Evolutionary conservation across 495 filamentous ascomycete genomes (phyloP), one percentile per base, ranked within the genome.

Genomic region (Penicillium soppii): DNA sequence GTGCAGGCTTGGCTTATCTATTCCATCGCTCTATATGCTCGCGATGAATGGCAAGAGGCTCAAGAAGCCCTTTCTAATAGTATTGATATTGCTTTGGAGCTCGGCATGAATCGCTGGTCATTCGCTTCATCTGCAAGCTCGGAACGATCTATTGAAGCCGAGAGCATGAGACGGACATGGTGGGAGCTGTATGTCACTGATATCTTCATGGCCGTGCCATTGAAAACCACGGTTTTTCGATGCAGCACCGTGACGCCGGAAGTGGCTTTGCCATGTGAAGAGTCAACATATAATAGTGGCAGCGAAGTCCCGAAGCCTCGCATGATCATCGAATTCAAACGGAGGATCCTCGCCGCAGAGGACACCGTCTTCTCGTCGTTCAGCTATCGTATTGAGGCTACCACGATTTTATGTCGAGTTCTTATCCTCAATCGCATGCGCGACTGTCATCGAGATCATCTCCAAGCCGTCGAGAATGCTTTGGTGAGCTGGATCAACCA

Each of bases 401-500:
- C 61, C 4, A 63, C 54, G 1, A 71, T 75, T 19, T 50, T 75
- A 12, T 66, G 59, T 22, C 60, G 71, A 13, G 69, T 70, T 4
- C 47, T 74, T 17, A 64, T 72, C 3, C 42, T 75, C 9, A 74
- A 72, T 37, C 49, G 64, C 22, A 49, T 71, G 4, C 59, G 57
- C 3, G 71, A 74, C 20, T 58, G 59, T 13, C 71, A 74, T 32
- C 61, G 66, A 2, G 71, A 75, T 42, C 71, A 75, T 37, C 50
- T 72, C 6, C 72, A 75, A 53, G 71, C 72, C 7, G 70, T 72
- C 5, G 69, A 71, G 29, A 75, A 75, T 54, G 71, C 72, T 12
- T 63, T 75, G 7, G 67, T 71, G 21, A 74, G 72, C 58, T 75
- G 72, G 72, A 58, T 65, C 32, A 72, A 75, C 52, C 71, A 74